Conservation (phyloP, 2,329 filamentous ascomycete genomes). For the Aspergillus sp. region DNA sequence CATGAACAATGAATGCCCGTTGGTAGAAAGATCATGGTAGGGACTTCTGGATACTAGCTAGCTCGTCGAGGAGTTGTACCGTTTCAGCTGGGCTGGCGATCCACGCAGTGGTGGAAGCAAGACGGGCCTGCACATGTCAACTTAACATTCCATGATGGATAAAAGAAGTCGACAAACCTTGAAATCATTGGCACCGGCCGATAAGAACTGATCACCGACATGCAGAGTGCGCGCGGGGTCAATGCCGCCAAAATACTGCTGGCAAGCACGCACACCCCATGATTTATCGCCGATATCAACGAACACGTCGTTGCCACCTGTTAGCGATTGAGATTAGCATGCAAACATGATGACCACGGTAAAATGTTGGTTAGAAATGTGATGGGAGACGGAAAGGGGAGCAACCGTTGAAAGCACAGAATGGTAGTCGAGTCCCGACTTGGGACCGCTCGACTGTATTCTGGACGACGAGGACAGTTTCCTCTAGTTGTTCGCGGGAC, state of each 20-base stretch:
- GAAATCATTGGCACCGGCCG: slow-evolving; percentile 94
- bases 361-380: neutral
- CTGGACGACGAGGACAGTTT: slow-evolving; percentile 92
- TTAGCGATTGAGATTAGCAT: neutral
- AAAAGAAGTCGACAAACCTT: slow-evolving; percentile 56
- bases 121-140: slow-evolving; percentile 57
- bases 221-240: slow-evolving; percentile 79
- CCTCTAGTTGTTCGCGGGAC: slow-evolving; percentile 84
- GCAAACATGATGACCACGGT: neutral
- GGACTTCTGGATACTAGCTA: slow-evolving; percentile 48
- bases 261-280: slow-evolving; percentile 90
- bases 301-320: slow-evolving; percentile 89
- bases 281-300: slow-evolving; percentile 98
- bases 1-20: too few relatives aligned
- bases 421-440: slow-evolving; percentile 71
- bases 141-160: neutral
- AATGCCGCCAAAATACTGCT: slow-evolving; percentile 81
- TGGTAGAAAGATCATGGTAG: neutral
- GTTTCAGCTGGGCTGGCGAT: slow-evolving; percentile 92
- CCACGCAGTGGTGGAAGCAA: slow-evolving; percentile 94
- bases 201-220: slow-evolving; percentile 93
- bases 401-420: slow-evolving; percentile 90
- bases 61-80: slow-evolving; percentile 82
- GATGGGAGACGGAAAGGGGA: neutral
- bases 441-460: slow-evolving; percentile 82